Conservation (phyloP, 331 rosid species). For the Rosa hybrid region DNA sequence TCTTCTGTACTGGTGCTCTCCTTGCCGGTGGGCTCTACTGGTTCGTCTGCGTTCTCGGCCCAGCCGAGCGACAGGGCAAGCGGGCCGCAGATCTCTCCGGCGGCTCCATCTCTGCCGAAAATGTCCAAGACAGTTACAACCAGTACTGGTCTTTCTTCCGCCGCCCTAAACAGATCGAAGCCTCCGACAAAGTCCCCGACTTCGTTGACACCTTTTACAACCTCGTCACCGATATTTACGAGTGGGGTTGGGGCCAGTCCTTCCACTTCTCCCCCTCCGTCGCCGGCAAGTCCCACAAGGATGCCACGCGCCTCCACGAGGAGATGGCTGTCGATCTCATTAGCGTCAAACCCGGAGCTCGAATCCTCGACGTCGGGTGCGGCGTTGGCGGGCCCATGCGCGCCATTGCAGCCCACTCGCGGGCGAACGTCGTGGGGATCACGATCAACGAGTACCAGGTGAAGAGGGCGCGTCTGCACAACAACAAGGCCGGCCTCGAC, state of each 20-base stretch:
- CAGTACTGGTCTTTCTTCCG: conserved; percentile 97
- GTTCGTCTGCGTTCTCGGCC: conserved; percentile 87
- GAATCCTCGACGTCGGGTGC: conserved; percentile 86
- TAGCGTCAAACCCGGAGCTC: conserved; percentile 48
- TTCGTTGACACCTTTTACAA: conserved; percentile 97
- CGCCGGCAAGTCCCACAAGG: conserved; percentile 73
- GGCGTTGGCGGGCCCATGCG: conserved; percentile 99
- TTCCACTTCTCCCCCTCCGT: conserved; percentile 84
- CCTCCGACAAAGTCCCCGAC: conserved; percentile 80
- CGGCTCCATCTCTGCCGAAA: conserved; percentile 88
- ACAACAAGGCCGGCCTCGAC: conserved; percentile 80
- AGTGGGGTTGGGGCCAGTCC: conserved; percentile 99
- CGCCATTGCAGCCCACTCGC: conserved; percentile 87
- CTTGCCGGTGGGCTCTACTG: conserved; percentile 87
- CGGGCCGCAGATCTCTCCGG: conserved; percentile 83
- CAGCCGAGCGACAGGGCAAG: conserved; percentile 82
- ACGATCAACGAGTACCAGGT: conserved; percentile 98
- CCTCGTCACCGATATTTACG: conserved; percentile 89
- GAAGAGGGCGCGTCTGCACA: conserved; percentile 65
- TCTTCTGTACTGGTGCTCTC: conserved; percentile 72
- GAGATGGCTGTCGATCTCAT: conserved; percentile 96
- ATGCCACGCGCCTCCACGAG: conserved; percentile 94
- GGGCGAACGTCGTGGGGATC: conserved; percentile 85
- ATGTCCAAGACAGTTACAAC: conserved; percentile 73
- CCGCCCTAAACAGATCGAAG: conserved; percentile 92